Evolutionary conservation across 2,329 filamentous ascomycete species (phyloP).

Genomic region (Ilyonectria destructans): DNA sequence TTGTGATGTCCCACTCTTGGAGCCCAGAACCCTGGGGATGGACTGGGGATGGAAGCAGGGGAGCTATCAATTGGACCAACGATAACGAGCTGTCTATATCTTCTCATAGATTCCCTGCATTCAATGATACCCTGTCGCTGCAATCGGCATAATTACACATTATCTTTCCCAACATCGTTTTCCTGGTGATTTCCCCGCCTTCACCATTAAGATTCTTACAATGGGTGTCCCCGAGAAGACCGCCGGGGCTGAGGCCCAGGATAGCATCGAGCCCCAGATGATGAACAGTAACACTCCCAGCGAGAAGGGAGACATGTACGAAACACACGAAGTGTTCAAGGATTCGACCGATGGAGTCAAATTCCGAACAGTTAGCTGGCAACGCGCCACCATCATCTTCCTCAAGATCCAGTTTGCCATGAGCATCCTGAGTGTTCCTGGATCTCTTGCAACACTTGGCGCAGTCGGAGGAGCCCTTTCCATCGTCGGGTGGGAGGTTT

Average conservation of each 20-base stretch:
- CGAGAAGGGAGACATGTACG: conserved; percentile 27
- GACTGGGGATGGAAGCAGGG: neutral
- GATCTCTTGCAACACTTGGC: conserved; percentile 31
- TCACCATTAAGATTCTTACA: neutral
- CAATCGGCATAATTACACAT: neutral
- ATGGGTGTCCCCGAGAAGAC: conserved; percentile 22
- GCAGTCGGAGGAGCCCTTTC: conserved; percentile 35
- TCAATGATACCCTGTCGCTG: conserved; percentile 8
- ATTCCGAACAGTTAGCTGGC: conserved; percentile 56
- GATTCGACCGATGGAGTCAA: conserved; percentile 47
- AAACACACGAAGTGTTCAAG: conserved; percentile 48
- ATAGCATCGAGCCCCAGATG: conserved; percentile 21
- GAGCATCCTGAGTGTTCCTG: conserved; percentile 47
- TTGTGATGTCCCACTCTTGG: neutral
- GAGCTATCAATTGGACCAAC: conserved; percentile 1
- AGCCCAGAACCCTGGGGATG: no score
- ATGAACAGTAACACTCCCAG: conserved; percentile 26
- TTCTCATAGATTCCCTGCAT: conserved; percentile 13
- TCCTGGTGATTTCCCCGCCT: neutral
- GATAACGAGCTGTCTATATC: conserved; percentile 28
- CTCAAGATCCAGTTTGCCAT: conserved; percentile 54
- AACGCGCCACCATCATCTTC: conserved; percentile 59
- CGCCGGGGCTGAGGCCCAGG: conserved; percentile 8
- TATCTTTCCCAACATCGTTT: neutral
- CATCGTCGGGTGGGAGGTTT: conserved; percentile 44